Percentiles rank a stretch among this genome's conserved stretches.
Evolutionary conservation across 2,329 filamentous ascomycete species (phyloP).

Genomic region (Fusarium solani-melongenae): DNA sequence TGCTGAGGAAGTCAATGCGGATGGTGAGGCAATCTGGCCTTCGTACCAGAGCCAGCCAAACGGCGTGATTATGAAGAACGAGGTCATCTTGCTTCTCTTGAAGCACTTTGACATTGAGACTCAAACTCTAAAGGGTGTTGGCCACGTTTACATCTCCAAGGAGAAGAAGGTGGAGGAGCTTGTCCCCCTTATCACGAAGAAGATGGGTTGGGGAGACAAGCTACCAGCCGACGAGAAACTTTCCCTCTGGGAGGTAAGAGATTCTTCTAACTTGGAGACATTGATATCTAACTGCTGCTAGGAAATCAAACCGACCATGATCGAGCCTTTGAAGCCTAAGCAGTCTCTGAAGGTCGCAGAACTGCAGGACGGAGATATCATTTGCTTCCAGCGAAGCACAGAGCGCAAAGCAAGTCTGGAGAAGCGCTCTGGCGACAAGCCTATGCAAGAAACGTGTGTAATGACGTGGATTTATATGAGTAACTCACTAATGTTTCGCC

Average conservation of each 20-base stretch:
- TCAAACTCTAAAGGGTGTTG: slow-evolving; percentile 80
- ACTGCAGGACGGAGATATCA: slow-evolving; percentile 95
- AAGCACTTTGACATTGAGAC: slow-evolving; percentile 88
- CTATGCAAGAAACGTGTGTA: slow-evolving; percentile 48
- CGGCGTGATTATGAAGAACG: slow-evolving; percentile 67
- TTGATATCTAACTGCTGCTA: slow-evolving; percentile 40
- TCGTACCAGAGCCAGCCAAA: slow-evolving; percentile 69
- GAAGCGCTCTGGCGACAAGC: slow-evolving; percentile 43
- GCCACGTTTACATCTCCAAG: slow-evolving; percentile 88
- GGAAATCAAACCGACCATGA: slow-evolving; percentile 98
- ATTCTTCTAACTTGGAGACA: background rate
- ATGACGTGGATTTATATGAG: background rate
- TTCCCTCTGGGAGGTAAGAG: slow-evolving; percentile 78
- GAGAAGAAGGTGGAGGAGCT: slow-evolving; percentile 90
- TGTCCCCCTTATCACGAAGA: slow-evolving; percentile 78
- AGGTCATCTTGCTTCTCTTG: slow-evolving; percentile 84
- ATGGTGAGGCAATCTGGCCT: slow-evolving; percentile 80
- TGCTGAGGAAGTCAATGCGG: slow-evolving; percentile 71
- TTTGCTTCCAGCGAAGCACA: slow-evolving; percentile 84
- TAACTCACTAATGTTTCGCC: slow-evolving; percentile 17
- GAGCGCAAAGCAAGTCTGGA: slow-evolving; percentile 57
- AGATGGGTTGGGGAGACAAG: slow-evolving; percentile 88
- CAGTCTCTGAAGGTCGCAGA: slow-evolving; percentile 90
- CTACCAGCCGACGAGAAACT: slow-evolving; percentile 71
- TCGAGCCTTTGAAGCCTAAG: slow-evolving; percentile 92